Percentiles rank a stretch among this genome's conserved stretches.
Evolutionary conservation across 2,329 filamentous ascomycete species (phyloP).

Genomic region (Sclerotinia borealis): DNA sequence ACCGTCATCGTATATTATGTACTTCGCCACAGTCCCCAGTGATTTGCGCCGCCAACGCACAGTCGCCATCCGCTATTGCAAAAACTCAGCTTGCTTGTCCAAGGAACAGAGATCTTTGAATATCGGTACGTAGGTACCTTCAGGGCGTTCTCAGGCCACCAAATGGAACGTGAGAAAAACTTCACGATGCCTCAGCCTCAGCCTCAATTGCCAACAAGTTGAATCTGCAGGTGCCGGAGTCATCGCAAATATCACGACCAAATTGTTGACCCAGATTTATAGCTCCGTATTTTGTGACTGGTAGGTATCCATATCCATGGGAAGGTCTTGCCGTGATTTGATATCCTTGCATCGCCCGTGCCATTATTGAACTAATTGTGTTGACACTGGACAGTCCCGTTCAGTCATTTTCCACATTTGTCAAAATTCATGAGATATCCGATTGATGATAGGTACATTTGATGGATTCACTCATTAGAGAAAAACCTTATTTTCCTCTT

Average conservation of each 20-base stretch:
- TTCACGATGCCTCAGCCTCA: not conserved
- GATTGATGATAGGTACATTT: not conserved
- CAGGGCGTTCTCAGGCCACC: not conserved
- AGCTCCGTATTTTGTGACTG: not conserved
- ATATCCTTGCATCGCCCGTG: not conserved
- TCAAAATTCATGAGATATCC: not conserved
- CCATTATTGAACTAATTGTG: not conserved
- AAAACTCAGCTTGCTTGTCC: slow-evolving; percentile 28
- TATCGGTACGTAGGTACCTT: not conserved
- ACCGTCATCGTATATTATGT: slow-evolving; percentile 11
- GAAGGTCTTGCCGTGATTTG: not conserved
- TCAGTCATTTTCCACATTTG: not conserved
- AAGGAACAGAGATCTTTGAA: slow-evolving; percentile 15
- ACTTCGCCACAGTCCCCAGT: slow-evolving; percentile 26
- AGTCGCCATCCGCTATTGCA: slow-evolving; percentile 7
- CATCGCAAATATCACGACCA: not conserved
- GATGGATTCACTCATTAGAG: not conserved
- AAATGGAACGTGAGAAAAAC: not conserved
- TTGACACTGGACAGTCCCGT: not conserved
- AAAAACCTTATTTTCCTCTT: not conserved
- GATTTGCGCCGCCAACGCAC: slow-evolving; percentile 26
- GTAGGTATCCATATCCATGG: not conserved
- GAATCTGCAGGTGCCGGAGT: not conserved
- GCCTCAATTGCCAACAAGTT: not conserved
- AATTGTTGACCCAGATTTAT: not conserved